Evolutionary conservation across 179 eudicot genomes (phyloP).

Genomic region (Gypsophila paniculata): DNA sequence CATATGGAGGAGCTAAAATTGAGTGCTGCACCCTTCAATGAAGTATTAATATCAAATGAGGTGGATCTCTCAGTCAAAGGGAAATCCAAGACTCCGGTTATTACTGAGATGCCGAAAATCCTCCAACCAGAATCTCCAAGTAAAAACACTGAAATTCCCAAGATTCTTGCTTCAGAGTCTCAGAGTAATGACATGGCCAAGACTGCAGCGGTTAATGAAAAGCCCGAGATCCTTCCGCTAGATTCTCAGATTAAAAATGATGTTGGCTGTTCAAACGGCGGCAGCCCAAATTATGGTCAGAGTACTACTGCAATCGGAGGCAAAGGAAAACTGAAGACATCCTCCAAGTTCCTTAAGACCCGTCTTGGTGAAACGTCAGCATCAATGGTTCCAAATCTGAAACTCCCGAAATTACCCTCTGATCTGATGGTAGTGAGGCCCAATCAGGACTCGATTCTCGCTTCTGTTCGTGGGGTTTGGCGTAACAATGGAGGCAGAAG

Average conservation of each 20-base stretch:
- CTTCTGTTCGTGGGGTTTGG: constrained; percentile 39
- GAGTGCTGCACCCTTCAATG: constrained; percentile 18
- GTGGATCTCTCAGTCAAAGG: constrained; percentile 4
- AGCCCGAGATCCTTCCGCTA: not conserved
- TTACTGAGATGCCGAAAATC: constrained; percentile 1
- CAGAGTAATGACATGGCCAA: constrained; percentile 31
- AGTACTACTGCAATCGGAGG: constrained; percentile 30
- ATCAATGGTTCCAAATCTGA: constrained; percentile 37
- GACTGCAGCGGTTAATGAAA: constrained; percentile 2
- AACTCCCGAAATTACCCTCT: constrained; percentile 26
- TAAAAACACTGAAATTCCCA: constrained; percentile 25
- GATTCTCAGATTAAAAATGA: not conserved
- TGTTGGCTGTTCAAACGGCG: not conserved
- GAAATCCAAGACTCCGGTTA: constrained; percentile 13
- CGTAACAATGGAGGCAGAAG: constrained; percentile 31
- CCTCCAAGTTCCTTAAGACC: constrained; percentile 52
- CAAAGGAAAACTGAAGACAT: constrained; percentile 52
- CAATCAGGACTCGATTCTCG: constrained; percentile 28
- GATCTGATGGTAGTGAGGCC: constrained; percentile 27
- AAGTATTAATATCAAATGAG: constrained; percentile 27
- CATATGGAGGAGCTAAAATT: constrained; percentile 45
- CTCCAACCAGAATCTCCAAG: constrained; percentile 17
- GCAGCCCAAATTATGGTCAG: constrained; percentile 16
- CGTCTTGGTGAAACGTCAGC: constrained; percentile 65
- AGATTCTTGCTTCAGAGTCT: constrained; percentile 7